Evolutionary conservation across 2,329 filamentous ascomycete genomes (phyloP), one percentile per base, ranked within the genome.

Genomic region (Aureobasidium lini): DNA sequence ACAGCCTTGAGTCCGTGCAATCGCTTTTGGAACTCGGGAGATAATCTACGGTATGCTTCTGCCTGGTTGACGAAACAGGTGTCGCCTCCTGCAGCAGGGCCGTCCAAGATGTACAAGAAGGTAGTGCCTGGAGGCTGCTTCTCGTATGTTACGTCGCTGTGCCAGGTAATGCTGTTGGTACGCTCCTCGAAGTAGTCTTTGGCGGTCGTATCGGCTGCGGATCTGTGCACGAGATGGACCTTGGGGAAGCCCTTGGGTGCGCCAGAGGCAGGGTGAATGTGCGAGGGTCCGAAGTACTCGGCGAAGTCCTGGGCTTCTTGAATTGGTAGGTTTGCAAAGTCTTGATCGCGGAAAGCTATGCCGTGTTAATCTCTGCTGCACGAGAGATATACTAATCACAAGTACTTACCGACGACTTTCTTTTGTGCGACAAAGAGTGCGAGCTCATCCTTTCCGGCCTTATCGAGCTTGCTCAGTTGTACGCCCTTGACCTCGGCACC

Each of bases 81-180:
- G 70, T 95, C 90, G 49, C 91, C 92, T 37, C 91, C 91, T 0
- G 84, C 86, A 40, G 83, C 79, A 1, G 91, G 91, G 46, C 83
- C 86, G 69, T 96, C 90, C n/a, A 96, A 81, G 52, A 91, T 80
- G 70, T 95, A 95, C 37, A 96, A 74, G 74, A 96, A 95, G 0
- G 92, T 95, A 0, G 90, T 96, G 32, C 90, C 90, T 0, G 92
- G 90, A 1, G 92, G 90, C 74, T 96, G 91, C 65, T 83, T 77
- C 76, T 96, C 92, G 70, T 95, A 96, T 0, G 88, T 89, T 1
- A 95, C 86, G 65, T 96, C 91, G 0, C 86, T 89, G 75, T 96
- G 91, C 90, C 90, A 96, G 7, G 89, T 89, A 1, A 95, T 85
- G 1, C 86, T 89, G 73, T 86, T 93, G 3, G 88, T 92, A 23